Evolutionary conservation across 805 yeast species (phyloP).

Genomic region (Pichia nakasei): DNA sequence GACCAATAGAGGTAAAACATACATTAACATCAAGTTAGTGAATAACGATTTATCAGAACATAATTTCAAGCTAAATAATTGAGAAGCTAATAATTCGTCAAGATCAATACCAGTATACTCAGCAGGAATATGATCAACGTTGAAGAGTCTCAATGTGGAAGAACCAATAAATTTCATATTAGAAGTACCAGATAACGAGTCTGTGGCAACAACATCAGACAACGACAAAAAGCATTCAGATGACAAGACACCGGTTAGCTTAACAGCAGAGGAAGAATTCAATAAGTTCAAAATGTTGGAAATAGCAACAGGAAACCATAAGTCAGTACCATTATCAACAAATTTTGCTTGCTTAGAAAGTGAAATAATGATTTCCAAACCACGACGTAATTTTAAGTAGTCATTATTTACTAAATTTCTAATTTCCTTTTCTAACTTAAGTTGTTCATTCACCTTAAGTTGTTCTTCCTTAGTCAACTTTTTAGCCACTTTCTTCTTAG

Average conservation of each 20-base stretch:
- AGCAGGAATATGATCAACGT: slow-evolving; percentile 37
- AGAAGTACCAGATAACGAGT: slow-evolving; percentile 41
- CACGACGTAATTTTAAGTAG: slow-evolving; percentile 35
- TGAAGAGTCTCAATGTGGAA: slow-evolving; percentile 54
- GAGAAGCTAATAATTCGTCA: slow-evolving; percentile 47
- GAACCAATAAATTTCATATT: slow-evolving; percentile 51
- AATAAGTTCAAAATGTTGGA: slow-evolving; percentile 38
- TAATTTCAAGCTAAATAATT: slow-evolving; percentile 68
- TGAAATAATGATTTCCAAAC: slow-evolving; percentile 43
- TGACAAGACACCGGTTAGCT: slow-evolving; percentile 32
- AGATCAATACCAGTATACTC: slow-evolving; percentile 43
- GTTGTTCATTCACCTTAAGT: slow-evolving; percentile 48
- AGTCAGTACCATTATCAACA: slow-evolving; percentile 54
- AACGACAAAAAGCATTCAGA: slow-evolving; percentile 45
- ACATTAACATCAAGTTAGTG: slow-evolving; percentile 60
- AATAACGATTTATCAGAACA: slow-evolving; percentile 65
- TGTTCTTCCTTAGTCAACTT: slow-evolving; percentile 76
- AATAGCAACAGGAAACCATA: slow-evolving; percentile 70
- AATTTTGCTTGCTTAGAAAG: slow-evolving; percentile 40
- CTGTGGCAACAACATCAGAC: slow-evolving; percentile 34
- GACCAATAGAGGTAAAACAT: slow-evolving; percentile 65
- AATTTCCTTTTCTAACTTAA: slow-evolving; percentile 50
- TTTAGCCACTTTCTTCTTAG: slow-evolving; percentile 34
- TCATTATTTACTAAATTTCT: slow-evolving; percentile 37
- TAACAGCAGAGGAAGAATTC: slow-evolving; percentile 24